Evolutionary conservation across 2,329 filamentous ascomycete genomes (phyloP), one percentile per base, ranked within the genome.

Genomic region (Claviceps sp.): DNA sequence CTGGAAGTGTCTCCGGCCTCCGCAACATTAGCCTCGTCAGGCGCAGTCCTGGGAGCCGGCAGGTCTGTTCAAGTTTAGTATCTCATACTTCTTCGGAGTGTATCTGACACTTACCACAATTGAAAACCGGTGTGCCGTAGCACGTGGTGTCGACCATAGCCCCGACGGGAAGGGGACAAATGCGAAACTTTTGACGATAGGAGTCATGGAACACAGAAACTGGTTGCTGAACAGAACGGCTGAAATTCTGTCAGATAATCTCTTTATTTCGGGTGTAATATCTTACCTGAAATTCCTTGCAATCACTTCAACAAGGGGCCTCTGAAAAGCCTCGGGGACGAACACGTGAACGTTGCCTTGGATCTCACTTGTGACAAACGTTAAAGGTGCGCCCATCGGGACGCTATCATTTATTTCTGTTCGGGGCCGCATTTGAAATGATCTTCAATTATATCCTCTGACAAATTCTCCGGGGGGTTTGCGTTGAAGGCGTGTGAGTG

Each of bases 281-380:
- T 13, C 44, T n/a, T 55, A 62, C 62, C 61, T 64, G 44, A 64
- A 58, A 16, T 62, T 63, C 10, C 53, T 48, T 14, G 61, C 59
- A 34, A 63, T 55, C 8, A 38, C 41, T 26, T 57, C 47, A 11
- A 64, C 53, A 13, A 60, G 41, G 8, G 17, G 43, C 22, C 57
- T 46, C 10, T 58, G 53, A 22, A 58, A 54, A 13, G 54, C 53
- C 13, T 61, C 57, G 3, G 59, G 56, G 11, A 64, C 47, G 40
- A 64, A 62, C 10, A 62, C 54, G 50, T 64, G 61, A 4, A 63
- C 52, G 49, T 63, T 60, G 10, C 50, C 53, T 48, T 61, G 50
- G 11, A 41, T 40, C 34, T 58, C 52, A 47, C 56, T 58, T 14
- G 54, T 59, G 17, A 64, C 58, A 45, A 63, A 61, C 5, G 57